Evolutionary conservation across 192 early-diverging fungal species (phyloP), one percentile per base, ranked within the genome.

Genomic region (Backusella macrospora): DNA sequence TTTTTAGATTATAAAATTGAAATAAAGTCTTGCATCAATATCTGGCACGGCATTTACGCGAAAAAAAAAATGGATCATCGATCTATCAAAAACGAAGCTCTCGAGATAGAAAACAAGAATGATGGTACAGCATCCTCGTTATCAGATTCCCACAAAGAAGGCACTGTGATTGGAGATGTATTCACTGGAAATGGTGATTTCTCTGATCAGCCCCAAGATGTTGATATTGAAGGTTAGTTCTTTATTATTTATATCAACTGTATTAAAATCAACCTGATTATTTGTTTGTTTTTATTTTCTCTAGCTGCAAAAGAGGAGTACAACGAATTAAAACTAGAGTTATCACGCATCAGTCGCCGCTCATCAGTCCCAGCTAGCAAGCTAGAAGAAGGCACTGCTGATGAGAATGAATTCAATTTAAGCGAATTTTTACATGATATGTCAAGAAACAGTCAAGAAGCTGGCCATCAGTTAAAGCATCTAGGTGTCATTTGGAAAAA

Each of bases 401-500:
- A 29, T 21, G 43, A 42, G n/a, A 74, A 80, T 34, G 73, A 72
- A n/a, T 80, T 80, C 38, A 68, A 80, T 38, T 63, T 80, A 34
- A 49, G 65, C 12, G 39, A 72, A 6, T 80, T 76, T 68, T 45
- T 80, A 39, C 70, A 73, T 42, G 55, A 59, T 43, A 59, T 80
- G 26, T 70, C 52, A 10, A 66, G 37, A 8, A 44, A 68, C 3
- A 39, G 21, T 16, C 21, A 8, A 10, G 71, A 47, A 16, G 72
- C 75, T 34, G 79, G 75, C 23, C 46, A 68, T 13, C 4, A 52
- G 23, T 18, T 21, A 5, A 80, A 76, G 62, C 59, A 65, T 37
- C 45, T 80, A 7, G 79, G 79, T 43, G 68, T 80, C 5, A 65
- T 71, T 40, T 80, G 79, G 79, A 73, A 66, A 49, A 67, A 80